Percentiles rank a stretch among this genome's conserved stretches.
Conservation (phyloP, 169 alveolate genomes). For the Miamiensis avidus region DNA sequence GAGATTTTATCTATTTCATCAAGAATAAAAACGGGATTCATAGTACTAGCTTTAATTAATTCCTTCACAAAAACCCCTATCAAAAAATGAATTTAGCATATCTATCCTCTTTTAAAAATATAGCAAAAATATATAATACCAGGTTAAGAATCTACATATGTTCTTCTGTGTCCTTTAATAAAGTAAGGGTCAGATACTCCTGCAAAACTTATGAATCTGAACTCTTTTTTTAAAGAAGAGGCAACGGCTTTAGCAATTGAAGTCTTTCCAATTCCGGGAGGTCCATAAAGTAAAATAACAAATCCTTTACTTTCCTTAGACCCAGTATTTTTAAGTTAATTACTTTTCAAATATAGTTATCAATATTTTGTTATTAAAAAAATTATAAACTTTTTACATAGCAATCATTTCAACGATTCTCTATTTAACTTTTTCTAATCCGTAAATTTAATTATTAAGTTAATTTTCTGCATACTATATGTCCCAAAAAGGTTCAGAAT, state of each 20-base stretch:
- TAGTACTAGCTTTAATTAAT: slow-evolving; percentile 49
- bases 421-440: slow-evolving; percentile 64
- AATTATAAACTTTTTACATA: not conserved
- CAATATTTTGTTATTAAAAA: too few relatives aligned
- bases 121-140: too few relatives aligned
- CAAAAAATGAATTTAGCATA: too few relatives aligned
- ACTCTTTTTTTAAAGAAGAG: slow-evolving; percentile 58
- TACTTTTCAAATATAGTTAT: not conserved
- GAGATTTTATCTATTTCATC: slow-evolving; percentile 79
- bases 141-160: slow-evolving; percentile 77
- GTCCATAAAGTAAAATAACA: slow-evolving; percentile 67
- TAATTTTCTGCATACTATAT: slow-evolving; percentile 48
- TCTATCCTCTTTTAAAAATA: too few relatives aligned
- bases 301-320: slow-evolving; percentile 55
- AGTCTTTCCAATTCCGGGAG: slow-evolving; percentile 83
- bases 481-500: slow-evolving; percentile 66
- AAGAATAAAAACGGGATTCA: slow-evolving; percentile 69
- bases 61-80: slow-evolving; percentile 59
- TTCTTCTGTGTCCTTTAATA: slow-evolving; percentile 69
- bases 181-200: slow-evolving; percentile 72
- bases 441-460: slow-evolving; percentile 52
- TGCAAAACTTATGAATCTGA: slow-evolving; percentile 66
- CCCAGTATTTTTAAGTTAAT: slow-evolving; percentile 54
- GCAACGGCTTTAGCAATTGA: slow-evolving; percentile 72
- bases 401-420: slow-evolving; percentile 75